phyloP scores from a whole-genome alignment of 345 rosid species.

The Dovyalis caffra region DNA sequence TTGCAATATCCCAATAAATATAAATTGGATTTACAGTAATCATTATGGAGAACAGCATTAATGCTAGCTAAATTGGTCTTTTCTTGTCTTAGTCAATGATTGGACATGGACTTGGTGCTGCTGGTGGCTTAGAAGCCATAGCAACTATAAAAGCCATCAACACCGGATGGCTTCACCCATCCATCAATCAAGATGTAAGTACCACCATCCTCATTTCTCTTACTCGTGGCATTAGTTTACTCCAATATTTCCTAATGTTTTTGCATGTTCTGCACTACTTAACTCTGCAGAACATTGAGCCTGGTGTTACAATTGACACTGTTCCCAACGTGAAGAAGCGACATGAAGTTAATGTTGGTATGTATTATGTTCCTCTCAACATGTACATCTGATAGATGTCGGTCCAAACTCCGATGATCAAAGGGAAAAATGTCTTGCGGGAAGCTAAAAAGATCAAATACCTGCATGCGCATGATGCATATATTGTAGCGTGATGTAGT shows the following conservation, averaged over 20 bases:
- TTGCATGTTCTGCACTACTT: background rate
- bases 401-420: no score
- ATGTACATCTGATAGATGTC: background rate
- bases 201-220: background rate
- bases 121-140: conserved; percentile 69
- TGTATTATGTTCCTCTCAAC: conserved; percentile 8
- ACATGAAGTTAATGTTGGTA: conserved; percentile 58
- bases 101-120: conserved; percentile 70
- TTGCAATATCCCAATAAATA: background rate
- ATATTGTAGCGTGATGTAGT: background rate
- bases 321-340: conserved; percentile 60
- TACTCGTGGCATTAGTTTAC: no score
- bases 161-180: conserved; percentile 71
- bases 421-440: no score
- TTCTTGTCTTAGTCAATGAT: conserved; percentile 50
- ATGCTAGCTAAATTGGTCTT: background rate
- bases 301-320: conserved; percentile 55
- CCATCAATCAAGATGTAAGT: conserved; percentile 65
- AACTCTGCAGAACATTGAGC: conserved; percentile 47
- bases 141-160: conserved; percentile 67
- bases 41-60: background rate
- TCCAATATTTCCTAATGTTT: background rate
- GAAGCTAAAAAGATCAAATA: no score
- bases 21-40: background rate
- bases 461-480: no score